Conservation (phyloP, 495 filamentous ascomycete genomes). For the Daldinia vernicosa region DNA sequence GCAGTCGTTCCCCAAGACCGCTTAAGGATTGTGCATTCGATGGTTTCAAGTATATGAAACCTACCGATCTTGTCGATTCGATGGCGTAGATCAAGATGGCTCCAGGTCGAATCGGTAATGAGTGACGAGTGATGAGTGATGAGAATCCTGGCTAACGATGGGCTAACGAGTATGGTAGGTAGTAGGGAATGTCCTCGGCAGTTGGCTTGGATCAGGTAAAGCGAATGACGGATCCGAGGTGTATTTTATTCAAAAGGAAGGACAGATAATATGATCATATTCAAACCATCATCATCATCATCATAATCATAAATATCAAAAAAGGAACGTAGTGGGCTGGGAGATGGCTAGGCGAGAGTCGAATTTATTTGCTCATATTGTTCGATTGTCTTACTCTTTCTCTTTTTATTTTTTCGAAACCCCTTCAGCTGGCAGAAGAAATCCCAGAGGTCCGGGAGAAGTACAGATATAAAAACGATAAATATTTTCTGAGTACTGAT, state of each 20-base stretch:
- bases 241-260: conserved; percentile 34
- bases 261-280: conserved; percentile 36
- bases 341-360: conserved; percentile 17
- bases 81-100: conserved; percentile 8
- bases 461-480: conserved; percentile 35
- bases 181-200: conserved; percentile 11
- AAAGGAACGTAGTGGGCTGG: conserved; percentile 15
- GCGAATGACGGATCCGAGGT: conserved; percentile 30
- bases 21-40: conserved; percentile 16
- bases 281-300: conserved; percentile 31
- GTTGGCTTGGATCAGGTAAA: conserved; percentile 21
- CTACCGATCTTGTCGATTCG: conserved; percentile 16
- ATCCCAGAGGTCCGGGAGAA: conserved; percentile 24
- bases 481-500: conserved; percentile 14
- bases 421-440: conserved; percentile 23
- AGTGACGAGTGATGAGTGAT: conserved; percentile 11
- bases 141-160: neutral
- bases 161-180: conserved; percentile 7
- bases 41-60: conserved; percentile 10
- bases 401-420: conserved; percentile 12
- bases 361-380: conserved; percentile 15
- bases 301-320: conserved; percentile 28
- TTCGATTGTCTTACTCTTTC: conserved; percentile 16
- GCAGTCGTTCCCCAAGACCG: conserved; percentile 7
- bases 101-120: conserved; percentile 23